Percentiles rank a stretch among this genome's conserved stretches.
phyloP scores from a whole-genome alignment of 306 rosid species.

The Alnus rubra region DNA sequence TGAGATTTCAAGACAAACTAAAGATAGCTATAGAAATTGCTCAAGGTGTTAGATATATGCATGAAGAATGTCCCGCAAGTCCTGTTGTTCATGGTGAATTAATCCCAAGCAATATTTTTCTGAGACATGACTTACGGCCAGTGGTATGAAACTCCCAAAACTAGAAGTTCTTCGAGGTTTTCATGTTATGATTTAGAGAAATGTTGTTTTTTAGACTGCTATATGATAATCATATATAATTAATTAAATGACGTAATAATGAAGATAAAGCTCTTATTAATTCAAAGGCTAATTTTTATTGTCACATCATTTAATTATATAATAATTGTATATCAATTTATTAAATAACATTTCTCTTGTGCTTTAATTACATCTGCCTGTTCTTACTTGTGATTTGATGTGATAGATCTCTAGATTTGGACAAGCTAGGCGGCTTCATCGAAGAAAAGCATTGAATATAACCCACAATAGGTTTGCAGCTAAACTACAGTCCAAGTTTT shows the following conservation, averaged over 20 bases:
- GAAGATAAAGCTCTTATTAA: too few relatives aligned
- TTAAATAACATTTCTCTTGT: too few relatives aligned
- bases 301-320: too few relatives aligned
- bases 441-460: conserved; percentile 16
- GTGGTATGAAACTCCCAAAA: conserved; percentile 10
- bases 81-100: conserved; percentile 29
- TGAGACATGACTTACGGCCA: conserved; percentile 18
- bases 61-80: conserved; percentile 33
- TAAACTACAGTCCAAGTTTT: not conserved
- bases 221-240: too few relatives aligned
- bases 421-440: conserved; percentile 30
- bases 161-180: not conserved
- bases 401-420: conserved; percentile 33
- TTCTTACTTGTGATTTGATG: not conserved
- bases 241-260: too few relatives aligned
- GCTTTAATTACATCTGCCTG: not conserved
- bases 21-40: conserved; percentile 28
- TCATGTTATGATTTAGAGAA: not conserved
- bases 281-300: too few relatives aligned
- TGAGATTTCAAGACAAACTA: conserved; percentile 26
- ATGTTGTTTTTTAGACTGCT: too few relatives aligned
- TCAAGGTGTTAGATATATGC: conserved; percentile 37
- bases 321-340: too few relatives aligned
- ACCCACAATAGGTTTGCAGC: conserved; percentile 8
- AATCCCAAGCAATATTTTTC: conserved; percentile 21